These are phyloP conservation scores for Gossypium herbaceum DNA, from an alignment of 345 rosid genomes.

Conservation along the genomic window DNA sequence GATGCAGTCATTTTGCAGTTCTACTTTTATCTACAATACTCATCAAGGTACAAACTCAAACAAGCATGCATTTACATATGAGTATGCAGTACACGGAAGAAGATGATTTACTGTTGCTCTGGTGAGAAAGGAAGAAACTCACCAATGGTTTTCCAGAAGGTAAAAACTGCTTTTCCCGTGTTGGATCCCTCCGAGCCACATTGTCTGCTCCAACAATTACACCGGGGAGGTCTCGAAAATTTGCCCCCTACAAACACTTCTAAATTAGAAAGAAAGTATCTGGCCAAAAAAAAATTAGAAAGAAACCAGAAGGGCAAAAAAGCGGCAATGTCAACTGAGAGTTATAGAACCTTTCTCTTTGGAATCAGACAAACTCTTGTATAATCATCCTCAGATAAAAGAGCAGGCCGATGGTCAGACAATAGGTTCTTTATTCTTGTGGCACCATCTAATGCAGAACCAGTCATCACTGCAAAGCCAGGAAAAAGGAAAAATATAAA, in stretches of 20 bases:
- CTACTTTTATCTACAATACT: neutral
- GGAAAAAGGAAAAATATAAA: neutral
- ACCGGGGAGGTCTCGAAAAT: conserved; percentile 92
- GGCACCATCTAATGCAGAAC: conserved; percentile 32
- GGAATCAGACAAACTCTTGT: conserved; percentile 77
- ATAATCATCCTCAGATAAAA: conserved; percentile 53
- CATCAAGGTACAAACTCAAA: neutral
- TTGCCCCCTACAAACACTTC: conserved; percentile 63
- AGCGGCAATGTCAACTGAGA: neutral
- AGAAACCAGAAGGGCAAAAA: conserved; percentile 4
- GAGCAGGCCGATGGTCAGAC: conserved; percentile 68
- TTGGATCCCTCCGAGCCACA: conserved; percentile 60
- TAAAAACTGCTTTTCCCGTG: conserved; percentile 38
- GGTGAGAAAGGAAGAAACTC: conserved; percentile 22
- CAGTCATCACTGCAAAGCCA: conserved; percentile 55
- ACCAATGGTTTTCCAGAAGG: conserved; percentile 90
- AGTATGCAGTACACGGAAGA: neutral
- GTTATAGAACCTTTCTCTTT: conserved; percentile 62
- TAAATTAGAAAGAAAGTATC: conserved; percentile 14
- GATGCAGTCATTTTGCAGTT: neutral
- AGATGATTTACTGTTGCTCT: neutral
- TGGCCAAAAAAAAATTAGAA: conserved; percentile 12
- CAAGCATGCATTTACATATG: neutral
- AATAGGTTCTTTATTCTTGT: conserved; percentile 29
- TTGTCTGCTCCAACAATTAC: conserved; percentile 59